These are phyloP conservation scores for Brettanomyces anomalus DNA, from an alignment of 805 yeast species.

Conservation along the genomic window DNA sequence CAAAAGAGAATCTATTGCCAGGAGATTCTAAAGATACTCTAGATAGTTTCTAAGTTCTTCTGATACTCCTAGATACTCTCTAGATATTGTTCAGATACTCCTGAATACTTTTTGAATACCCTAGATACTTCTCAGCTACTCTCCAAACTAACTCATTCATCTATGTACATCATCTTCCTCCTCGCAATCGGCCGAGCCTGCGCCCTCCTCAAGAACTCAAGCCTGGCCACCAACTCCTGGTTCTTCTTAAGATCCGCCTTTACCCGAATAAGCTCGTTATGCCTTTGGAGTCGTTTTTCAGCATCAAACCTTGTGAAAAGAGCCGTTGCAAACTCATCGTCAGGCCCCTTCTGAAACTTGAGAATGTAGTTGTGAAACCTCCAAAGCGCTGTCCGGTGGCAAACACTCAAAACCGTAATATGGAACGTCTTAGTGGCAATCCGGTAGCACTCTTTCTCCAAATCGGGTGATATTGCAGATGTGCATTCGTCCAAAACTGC, in stretches of 20 bases:
- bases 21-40: no score
- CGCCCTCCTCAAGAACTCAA: slow-evolving; percentile 44
- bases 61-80: no score
- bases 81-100: no score
- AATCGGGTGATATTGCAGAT: slow-evolving; percentile 82
- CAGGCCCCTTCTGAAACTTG: slow-evolving; percentile 40
- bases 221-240: slow-evolving; percentile 55
- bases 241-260: slow-evolving; percentile 67
- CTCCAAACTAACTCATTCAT: no score
- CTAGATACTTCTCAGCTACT: neutral
- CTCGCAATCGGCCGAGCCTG: slow-evolving; percentile 8
- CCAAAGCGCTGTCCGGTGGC: slow-evolving; percentile 90
- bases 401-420: slow-evolving; percentile 80
- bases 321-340: slow-evolving; percentile 10
- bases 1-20: no score
- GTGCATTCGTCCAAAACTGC: slow-evolving; percentile 96
- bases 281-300: slow-evolving; percentile 58
- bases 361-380: slow-evolving; percentile 77
- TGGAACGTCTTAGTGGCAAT: slow-evolving; percentile 67
- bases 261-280: slow-evolving; percentile 64
- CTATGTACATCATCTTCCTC: slow-evolving; percentile 16
- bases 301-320: slow-evolving; percentile 58
- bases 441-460: slow-evolving; percentile 82
- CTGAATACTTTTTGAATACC: neutral
- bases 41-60: no score